Base-by-base conservation (phyloP, 495 filamentous ascomycete genomes). In the Darksidea phi region DNA sequence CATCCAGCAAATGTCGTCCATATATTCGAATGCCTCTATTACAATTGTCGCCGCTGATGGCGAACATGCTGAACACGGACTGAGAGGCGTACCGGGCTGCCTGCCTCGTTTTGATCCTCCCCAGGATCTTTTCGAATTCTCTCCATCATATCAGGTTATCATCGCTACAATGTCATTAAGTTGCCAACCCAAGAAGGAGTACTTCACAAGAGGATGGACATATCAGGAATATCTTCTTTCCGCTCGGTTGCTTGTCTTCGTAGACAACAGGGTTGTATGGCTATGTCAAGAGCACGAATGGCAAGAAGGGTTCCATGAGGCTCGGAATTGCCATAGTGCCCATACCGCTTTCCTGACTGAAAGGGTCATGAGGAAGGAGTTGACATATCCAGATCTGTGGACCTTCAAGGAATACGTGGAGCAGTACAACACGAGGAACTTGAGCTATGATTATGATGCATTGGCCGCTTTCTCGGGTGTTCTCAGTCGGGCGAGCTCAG, bases 41-140 rank as follows among this genome's bases (percentile, higher is more conserved):
- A 48, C 45, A 7, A 17, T 48, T 11, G 45, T 48, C 11, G 45
- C 45, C 18, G 45, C 45, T 18, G 45, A 48, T 24, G 45, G 45
- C 17, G n/a, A 7, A 8, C n/a, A 17, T 18, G 7, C 45, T 18
- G 45, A 48, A 18, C 45, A 48, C 15, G 36, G 36, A 7, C 36
- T 38, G 7, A 38, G 36, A 38, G 36, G 36, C 8, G 15, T 38
- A 38, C 8, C 7, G 15, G 7, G 8, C 15, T 38, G 36, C 36
- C 15, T 15, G 15, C 36, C 36, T 15, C 36, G 36, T 15, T 8
- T 38, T 7, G 8, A 38, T 7, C 7, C 36, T 15, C 36, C 36
- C 7, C 36, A 38, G 36, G 36, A 38, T 8, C 7, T 38, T 8
- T 15, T 38, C 15, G 36, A 38, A 7, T 38, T 38, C 8, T 38